Evolutionary conservation across 2,329 filamentous ascomycete species (phyloP), one percentile per base, ranked within the genome.

Genomic region (Drechslerella dactyloides): DNA sequence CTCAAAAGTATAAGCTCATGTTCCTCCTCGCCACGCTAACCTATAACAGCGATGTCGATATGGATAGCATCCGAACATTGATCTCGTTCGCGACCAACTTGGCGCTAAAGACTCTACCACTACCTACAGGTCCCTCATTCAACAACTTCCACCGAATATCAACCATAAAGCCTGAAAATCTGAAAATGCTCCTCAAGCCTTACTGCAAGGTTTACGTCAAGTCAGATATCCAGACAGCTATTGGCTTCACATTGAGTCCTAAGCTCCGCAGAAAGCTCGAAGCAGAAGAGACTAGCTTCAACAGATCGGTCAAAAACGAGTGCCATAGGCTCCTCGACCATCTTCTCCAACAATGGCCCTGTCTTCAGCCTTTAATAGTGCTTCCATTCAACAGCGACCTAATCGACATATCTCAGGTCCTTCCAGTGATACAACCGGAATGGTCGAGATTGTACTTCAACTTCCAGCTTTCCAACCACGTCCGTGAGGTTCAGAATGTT

Each of bases 381-480:
- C 74, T 75, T 0, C 76, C 83, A 6, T 54, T 70, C 1, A 72
- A 69, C 1, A 58, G 63, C 0, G 75, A 79, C 2, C 52, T 80
- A 1, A 27, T 86, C 0, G 76, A 84, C 68, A 21, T 79, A 5
- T 40, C 70, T 0, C 69, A 77, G 10, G 83, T 83, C 1, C 40
- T 85, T 1, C 74, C 78, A 0, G 74, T 76, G 0, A 75, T 86
- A 13, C 73, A 74, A 0, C 79, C 80, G 0, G 82, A 85, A 56
- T 87, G 84, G 84, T 72, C 77, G 2, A 80, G 82, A 0, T 74
- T 85, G 0, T 81, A 79, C n/a, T 78, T 81, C 3, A 87, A 87
- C 50, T 69, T 79, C 8, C 79, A 83, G 27, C 78, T 86, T 0
- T 80, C 79, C 0, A 46, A 76, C 0, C 82, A 85, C 73, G 68